Conservation (phyloP, 2,329 filamentous ascomycete genomes). For the Trichoderma endophyticum region DNA sequence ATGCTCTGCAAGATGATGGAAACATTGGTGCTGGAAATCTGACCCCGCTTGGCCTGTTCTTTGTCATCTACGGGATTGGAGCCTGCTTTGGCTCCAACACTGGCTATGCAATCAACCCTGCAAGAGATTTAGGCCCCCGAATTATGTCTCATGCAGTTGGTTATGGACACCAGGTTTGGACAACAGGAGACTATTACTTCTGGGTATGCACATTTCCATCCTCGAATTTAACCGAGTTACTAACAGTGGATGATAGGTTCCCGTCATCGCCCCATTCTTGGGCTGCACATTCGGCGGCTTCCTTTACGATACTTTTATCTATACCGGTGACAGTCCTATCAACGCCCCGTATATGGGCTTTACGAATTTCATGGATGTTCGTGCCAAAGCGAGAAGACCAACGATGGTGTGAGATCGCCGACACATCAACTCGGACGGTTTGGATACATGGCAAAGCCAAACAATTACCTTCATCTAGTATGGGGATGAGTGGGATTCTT, state of each 20-base stretch:
- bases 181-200: neutral
- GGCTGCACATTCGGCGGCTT: neutral
- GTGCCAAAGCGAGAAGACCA: neutral
- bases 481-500: neutral
- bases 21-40: neutral
- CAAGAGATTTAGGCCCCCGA: neutral
- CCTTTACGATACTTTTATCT: neutral
- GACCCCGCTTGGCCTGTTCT: neutral
- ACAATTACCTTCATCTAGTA: neutral
- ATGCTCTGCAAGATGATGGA: neutral
- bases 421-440: neutral
- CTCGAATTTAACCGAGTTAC: neutral
- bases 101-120: neutral
- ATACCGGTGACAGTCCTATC: neutral
- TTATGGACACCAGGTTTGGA: neutral
- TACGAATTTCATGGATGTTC: neutral
- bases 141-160: neutral
- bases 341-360: neutral
- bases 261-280: neutral
- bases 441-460: neutral
- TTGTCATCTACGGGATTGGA: neutral
- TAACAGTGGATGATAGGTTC: neutral
- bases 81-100: neutral
- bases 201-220: neutral
- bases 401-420: neutral